These are phyloP conservation scores for Vigna hirtella DNA, from an alignment of 306 rosid species.

Conservation along the genomic window DNA sequence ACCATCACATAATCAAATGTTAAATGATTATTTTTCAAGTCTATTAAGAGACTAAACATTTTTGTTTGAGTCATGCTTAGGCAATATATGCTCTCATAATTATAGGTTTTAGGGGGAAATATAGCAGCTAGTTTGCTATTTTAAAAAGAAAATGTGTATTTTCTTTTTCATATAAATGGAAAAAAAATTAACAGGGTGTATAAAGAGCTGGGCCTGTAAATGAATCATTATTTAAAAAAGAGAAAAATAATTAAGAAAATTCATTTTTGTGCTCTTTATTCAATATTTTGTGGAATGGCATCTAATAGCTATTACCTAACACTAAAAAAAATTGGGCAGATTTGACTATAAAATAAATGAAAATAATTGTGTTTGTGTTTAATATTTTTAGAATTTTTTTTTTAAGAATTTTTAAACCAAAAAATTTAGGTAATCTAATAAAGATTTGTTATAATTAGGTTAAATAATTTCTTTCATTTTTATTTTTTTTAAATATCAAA, in stretches of 20 bases:
- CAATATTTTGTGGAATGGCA: neutral
- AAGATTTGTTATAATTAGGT: too few species aligned
- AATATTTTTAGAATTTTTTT: too few species aligned
- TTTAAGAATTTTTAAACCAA: too few species aligned
- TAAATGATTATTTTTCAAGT: neutral
- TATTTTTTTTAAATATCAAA: too few species aligned
- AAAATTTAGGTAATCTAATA: too few species aligned
- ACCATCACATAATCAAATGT: neutral
- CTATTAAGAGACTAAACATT: neutral
- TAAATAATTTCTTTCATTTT: too few species aligned
- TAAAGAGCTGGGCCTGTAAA: neutral
- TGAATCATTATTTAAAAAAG: neutral
- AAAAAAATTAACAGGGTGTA: neutral
- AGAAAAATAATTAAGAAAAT: neutral
- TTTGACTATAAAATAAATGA: neutral
- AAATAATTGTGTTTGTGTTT: neutral
- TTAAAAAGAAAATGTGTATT: neutral
- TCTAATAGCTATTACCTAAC: neutral
- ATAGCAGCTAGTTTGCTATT: neutral
- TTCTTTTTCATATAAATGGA: neutral
- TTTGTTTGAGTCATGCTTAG: neutral
- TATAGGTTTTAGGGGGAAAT: neutral
- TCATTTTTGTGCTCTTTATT: neutral
- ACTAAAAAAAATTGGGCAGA: neutral
- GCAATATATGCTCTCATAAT: constrained; percentile 1